Conservation (phyloP, 768 basidiomycete genomes). For the Tremella yokohamensis region DNA sequence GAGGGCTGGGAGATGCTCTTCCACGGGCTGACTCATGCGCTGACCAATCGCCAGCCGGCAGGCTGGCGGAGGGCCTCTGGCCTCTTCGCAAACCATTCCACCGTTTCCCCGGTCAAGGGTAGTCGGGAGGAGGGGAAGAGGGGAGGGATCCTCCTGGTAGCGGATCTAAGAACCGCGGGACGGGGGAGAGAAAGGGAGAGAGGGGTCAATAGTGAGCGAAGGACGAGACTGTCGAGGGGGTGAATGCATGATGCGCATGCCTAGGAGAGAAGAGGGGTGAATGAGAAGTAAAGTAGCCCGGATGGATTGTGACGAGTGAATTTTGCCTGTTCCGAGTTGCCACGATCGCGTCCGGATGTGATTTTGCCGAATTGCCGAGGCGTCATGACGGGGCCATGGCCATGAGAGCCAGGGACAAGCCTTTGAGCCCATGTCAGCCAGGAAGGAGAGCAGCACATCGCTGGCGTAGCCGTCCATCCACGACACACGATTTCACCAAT, state of each 20-base stretch:
- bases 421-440: no score
- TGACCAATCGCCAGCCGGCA: constrained; percentile 46
- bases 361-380: no score
- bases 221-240: neutral
- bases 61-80: constrained; percentile 41
- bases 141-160: constrained; percentile 36
- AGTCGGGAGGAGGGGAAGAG: constrained; percentile 6
- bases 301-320: neutral
- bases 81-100: neutral
- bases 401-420: no score
- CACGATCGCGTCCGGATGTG: no score
- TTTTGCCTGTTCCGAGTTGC: no score
- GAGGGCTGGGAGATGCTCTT: constrained; percentile 19
- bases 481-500: no score
- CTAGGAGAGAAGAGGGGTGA: neutral
- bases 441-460: no score
- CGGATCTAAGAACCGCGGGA: constrained; percentile 51
- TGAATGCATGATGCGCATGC: constrained; percentile 7
- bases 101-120: neutral
- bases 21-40: constrained; percentile 50
- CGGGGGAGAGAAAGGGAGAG: constrained; percentile 15
- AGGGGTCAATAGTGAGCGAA: constrained; percentile 1
- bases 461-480: no score
- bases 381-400: no score
- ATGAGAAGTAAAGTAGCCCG: neutral